phyloP scores from a whole-genome alignment of 805 yeast genomes.

The Wilhelminamyces savonicus region DNA sequence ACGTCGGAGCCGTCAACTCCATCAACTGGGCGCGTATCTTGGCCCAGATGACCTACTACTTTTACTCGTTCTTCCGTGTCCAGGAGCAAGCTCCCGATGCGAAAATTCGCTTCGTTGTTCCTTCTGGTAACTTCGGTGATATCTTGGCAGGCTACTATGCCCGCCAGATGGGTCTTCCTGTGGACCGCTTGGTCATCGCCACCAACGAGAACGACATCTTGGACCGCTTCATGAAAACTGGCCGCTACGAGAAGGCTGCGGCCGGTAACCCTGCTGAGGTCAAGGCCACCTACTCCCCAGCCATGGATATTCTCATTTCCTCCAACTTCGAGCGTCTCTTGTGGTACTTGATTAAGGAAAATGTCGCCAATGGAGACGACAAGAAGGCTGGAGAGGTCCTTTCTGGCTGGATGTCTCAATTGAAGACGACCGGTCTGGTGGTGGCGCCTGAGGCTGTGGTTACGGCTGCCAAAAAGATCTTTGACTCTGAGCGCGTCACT shows the following conservation, averaged over 20 bases:
- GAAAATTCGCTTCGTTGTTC: conserved; percentile 81
- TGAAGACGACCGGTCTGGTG: conserved; percentile 74
- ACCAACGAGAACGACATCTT: conserved; percentile 94
- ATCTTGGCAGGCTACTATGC: conserved; percentile 96
- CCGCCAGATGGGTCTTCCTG: conserved; percentile 90
- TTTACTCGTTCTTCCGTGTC: conserved; percentile 77
- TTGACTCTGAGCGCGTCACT: conserved; percentile 74
- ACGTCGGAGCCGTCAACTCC: conserved; percentile 96
- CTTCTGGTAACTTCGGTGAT: conserved; percentile 98
- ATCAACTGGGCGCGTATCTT: conserved; percentile 98
- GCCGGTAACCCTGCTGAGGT: conserved; percentile 45
- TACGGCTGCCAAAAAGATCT: conserved; percentile 57
- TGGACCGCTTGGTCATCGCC: conserved; percentile 81
- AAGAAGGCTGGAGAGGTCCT: conserved; percentile 68
- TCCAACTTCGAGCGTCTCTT: conserved; percentile 94
- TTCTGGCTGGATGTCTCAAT: conserved; percentile 68
- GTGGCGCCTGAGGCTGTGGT: conserved; percentile 60
- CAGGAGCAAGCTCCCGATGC: conserved; percentile 27
- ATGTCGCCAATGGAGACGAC: conserved; percentile 47
- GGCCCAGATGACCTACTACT: conserved; percentile 96
- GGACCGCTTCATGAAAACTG: conserved; percentile 85
- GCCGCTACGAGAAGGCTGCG: conserved; percentile 70
- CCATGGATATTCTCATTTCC: conserved; percentile 96
- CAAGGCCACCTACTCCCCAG: conserved; percentile 90
- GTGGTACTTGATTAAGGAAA: conserved; percentile 86